These are phyloP conservation scores for Cryptococcus sp. DNA, from an alignment of 1,284 basidiomycete genomes.

Conservation along the genomic window DNA sequence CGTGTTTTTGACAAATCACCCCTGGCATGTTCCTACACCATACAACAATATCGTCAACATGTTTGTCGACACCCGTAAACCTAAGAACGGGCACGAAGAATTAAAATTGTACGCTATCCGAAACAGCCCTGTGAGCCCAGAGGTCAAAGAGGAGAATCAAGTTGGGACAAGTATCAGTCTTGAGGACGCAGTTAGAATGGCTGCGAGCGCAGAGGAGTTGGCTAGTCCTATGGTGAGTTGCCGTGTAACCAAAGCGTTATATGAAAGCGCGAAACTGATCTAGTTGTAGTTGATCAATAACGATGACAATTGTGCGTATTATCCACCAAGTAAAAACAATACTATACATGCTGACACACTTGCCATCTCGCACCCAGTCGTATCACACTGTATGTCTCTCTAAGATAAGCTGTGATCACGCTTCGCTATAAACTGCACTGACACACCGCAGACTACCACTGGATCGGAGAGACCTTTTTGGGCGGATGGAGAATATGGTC, in stretches of 20 bases:
- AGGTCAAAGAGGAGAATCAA: slow-evolving; percentile 20
- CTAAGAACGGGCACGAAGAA: slow-evolving; percentile 1
- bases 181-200: slow-evolving; percentile 17
- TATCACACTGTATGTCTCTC: slow-evolving; percentile 29
- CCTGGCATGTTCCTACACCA: slow-evolving; percentile 58
- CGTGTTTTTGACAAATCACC: slow-evolving; percentile 48
- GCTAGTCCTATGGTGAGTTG: slow-evolving; percentile 19
- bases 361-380: slow-evolving; percentile 17
- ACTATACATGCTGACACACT: not conserved
- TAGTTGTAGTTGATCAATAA: slow-evolving; percentile 28
- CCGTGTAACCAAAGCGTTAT: not conserved
- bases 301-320: slow-evolving; percentile 31
- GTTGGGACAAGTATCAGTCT: slow-evolving; percentile 16
- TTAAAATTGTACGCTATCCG: slow-evolving; percentile 21
- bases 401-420: no score
- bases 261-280: not conserved
- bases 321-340: not conserved
- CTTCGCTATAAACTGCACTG: not conserved
- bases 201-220: slow-evolving; percentile 15
- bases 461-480: slow-evolving; percentile 41
- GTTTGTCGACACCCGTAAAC: slow-evolving; percentile 6
- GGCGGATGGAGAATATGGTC: slow-evolving; percentile 37
- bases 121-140: slow-evolving; percentile 13
- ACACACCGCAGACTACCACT: slow-evolving; percentile 33
- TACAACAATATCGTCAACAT: slow-evolving; percentile 8